These are phyloP conservation scores for Metschnikowia anglica DNA, from an alignment of 805 yeast species.

Conservation along the genomic window DNA sequence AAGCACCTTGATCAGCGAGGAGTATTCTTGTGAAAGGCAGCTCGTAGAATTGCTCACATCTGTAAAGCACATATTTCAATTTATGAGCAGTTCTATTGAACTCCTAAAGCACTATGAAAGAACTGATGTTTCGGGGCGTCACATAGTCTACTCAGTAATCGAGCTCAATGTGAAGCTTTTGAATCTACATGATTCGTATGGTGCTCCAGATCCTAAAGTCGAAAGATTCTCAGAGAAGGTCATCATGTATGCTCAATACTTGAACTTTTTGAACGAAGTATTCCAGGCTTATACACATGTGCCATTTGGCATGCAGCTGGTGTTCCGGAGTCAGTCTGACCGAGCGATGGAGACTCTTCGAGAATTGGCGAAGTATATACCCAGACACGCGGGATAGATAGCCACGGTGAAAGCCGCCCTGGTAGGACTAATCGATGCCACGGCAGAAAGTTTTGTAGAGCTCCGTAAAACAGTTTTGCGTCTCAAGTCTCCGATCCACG, in stretches of 20 bases:
- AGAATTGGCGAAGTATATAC: background rate
- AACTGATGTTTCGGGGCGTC: background rate
- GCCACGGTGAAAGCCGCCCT: too few species aligned
- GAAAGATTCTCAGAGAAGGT: constrained; percentile 2
- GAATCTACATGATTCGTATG: background rate
- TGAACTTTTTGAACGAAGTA: background rate
- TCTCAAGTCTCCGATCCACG: too few species aligned
- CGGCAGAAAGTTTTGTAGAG: too few species aligned
- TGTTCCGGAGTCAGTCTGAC: background rate
- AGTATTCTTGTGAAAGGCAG: background rate
- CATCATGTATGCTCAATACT: background rate
- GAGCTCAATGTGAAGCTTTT: constrained; percentile 5
- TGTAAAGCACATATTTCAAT: background rate
- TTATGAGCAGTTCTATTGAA: constrained; percentile 5
- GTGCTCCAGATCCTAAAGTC: constrained; percentile 1
- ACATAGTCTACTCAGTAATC: constrained; percentile 4
- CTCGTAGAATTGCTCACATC: background rate
- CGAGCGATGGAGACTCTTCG: background rate
- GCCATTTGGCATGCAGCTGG: constrained; percentile 1
- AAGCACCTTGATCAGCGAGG: background rate
- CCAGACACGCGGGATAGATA: too few species aligned
- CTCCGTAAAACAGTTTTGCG: too few species aligned
- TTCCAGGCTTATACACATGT: background rate
- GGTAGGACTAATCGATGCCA: too few species aligned
- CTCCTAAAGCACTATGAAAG: constrained; percentile 6